Evolutionary conservation across 495 filamentous ascomycete species (phyloP).

Genomic region (Penicillium dipodomyicola): DNA sequence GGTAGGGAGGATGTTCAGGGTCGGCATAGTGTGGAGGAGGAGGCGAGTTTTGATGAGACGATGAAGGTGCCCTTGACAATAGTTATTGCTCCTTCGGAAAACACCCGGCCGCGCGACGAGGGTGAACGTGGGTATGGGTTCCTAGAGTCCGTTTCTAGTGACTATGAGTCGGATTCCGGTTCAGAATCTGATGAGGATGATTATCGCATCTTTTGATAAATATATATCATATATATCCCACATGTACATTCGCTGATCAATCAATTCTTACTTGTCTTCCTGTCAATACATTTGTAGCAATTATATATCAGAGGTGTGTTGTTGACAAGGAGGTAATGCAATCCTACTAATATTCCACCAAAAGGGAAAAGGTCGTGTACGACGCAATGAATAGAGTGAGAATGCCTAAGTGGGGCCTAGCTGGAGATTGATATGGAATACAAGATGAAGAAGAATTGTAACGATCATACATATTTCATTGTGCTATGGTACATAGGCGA

Average conservation of each 20-base stretch:
- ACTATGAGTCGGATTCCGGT: conserved; percentile 10
- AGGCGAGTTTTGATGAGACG: conserved; percentile 6
- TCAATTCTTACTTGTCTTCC: not conserved
- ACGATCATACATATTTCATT: too few species aligned
- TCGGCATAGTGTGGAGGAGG: not conserved
- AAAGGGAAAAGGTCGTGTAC: not conserved
- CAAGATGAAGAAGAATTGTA: too few species aligned
- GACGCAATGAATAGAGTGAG: not conserved
- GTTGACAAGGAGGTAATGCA: not conserved
- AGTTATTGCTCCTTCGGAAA: not conserved
- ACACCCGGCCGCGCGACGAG: not conserved
- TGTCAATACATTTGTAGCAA: not conserved
- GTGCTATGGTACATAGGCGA: too few species aligned
- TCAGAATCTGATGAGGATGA: conserved; percentile 19
- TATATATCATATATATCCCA: not conserved
- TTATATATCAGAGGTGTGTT: not conserved
- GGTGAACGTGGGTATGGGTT: not conserved
- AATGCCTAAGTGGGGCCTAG: too few species aligned
- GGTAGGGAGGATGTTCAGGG: conserved; percentile 4
- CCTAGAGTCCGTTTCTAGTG: not conserved
- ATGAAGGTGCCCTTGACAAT: conserved; percentile 11
- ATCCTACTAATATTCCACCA: not conserved
- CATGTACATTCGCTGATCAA: not conserved
- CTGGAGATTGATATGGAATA: too few species aligned
- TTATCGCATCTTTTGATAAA: conserved; percentile 14